These are phyloP conservation scores for Phaseolus lunatus DNA, from an alignment of 306 rosid species.

Conservation along the genomic window DNA sequence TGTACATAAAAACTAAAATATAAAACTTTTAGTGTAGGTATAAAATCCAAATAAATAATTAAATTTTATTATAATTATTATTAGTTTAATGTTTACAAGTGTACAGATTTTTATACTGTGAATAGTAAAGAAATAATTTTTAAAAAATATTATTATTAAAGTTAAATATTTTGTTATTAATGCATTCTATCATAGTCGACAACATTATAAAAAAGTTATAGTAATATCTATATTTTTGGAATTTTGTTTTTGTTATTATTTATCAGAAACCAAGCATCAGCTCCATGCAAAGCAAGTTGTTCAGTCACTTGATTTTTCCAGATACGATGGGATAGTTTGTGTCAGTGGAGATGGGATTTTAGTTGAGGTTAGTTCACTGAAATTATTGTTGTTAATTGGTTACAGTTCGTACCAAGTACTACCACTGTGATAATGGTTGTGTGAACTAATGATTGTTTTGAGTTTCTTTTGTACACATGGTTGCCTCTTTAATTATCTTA, in stretches of 20 bases:
- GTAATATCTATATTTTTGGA: neutral
- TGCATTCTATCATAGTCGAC: neutral
- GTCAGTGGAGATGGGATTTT: conserved; percentile 89
- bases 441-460: neutral
- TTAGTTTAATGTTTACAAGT: no score
- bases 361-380: conserved; percentile 62
- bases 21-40: no score
- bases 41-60: no score
- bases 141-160: neutral
- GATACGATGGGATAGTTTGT: conserved; percentile 78
- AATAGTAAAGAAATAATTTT: neutral
- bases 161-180: neutral
- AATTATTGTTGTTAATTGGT: neutral
- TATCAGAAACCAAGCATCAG: conserved; percentile 73
- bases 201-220: neutral
- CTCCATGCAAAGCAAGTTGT: conserved; percentile 81
- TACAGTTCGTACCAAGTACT: neutral
- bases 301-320: conserved; percentile 57
- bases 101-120: no score
- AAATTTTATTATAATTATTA: no score
- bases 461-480: neutral
- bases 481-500: conserved; percentile 43
- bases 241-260: neutral
- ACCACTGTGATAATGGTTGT: neutral
- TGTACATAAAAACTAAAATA: no score